Evolutionary conservation across 192 early-diverging fungal species (phyloP).

Genomic region (Coemansia asiatica): DNA sequence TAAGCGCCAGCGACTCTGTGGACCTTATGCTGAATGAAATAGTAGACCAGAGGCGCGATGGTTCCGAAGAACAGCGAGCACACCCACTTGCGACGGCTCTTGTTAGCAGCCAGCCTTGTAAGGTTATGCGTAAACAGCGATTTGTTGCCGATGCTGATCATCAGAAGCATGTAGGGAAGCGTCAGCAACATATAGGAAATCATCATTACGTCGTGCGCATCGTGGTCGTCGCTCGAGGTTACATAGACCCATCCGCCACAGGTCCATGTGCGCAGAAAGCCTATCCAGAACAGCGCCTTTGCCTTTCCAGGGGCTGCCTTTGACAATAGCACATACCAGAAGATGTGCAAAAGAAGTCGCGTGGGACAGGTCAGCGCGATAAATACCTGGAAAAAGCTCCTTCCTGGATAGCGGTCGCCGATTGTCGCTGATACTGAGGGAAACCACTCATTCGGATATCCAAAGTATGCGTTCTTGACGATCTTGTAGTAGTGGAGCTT

Average conservation of each 20-base stretch:
- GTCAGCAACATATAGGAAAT: conserved; percentile 74
- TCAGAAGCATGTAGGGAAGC: conserved; percentile 70
- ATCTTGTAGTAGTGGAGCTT: conserved; percentile 80
- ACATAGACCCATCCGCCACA: conserved; percentile 85
- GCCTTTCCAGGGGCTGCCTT: conserved; percentile 34
- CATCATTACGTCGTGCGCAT: conserved; percentile 80
- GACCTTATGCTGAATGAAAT: conserved; percentile 77
- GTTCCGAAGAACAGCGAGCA: conserved; percentile 66
- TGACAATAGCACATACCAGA: conserved; percentile 53
- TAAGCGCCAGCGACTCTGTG: conserved; percentile 74
- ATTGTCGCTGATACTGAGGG: conserved; percentile 80
- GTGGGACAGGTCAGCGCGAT: conserved; percentile 69
- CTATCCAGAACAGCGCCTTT: conserved; percentile 52
- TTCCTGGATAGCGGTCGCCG: conserved; percentile 76
- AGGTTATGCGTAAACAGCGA: conserved; percentile 46
- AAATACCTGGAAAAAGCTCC: conserved; percentile 74
- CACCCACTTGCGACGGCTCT: conserved; percentile 55
- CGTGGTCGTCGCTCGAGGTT: conserved; percentile 78
- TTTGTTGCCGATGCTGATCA: conserved; percentile 55
- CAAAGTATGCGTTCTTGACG: conserved; percentile 73
- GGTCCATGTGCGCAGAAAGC: conserved; percentile 66
- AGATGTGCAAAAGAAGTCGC: conserved; percentile 48
- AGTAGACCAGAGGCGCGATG: conserved; percentile 74
- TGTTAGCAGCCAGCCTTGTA: conserved; percentile 40
- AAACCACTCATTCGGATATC: conserved; percentile 79